Conservation (phyloP, 202 grass and related monocot species). For the Carex arenaria region DNA sequence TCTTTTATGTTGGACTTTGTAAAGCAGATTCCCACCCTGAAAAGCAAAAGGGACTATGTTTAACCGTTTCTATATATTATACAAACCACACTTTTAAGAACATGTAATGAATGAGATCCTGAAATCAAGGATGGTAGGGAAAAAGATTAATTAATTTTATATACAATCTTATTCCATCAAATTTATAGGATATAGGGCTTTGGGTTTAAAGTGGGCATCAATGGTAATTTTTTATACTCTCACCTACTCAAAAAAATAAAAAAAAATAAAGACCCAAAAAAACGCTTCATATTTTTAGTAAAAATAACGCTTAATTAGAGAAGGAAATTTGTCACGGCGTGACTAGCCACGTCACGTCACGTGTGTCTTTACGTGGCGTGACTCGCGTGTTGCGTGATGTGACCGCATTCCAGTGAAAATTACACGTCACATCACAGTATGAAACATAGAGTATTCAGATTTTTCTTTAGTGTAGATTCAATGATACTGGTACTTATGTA, state of each 20-base stretch:
- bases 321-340: no score
- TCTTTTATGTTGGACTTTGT: conserved; percentile 5
- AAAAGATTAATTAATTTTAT: background rate
- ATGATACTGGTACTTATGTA: no score
- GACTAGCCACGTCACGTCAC: no score
- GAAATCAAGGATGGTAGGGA: conserved; percentile 6
- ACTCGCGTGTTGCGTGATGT: no score
- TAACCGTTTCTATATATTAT: background rate
- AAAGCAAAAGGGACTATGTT: conserved; percentile 12
- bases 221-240: background rate
- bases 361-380: no score
- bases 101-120: conserved; percentile 9
- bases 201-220: background rate
- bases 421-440: no score
- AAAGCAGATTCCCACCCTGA: conserved; percentile 26
- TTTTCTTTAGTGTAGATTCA: no score
- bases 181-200: conserved; percentile 10
- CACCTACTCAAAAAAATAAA: background rate
- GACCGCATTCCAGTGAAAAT: no score
- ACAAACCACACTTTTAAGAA: background rate
- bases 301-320: background rate
- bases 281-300: no score
- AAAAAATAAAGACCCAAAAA: background rate
- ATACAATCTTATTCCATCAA: background rate
- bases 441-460: no score